Evolutionary conservation across 2,329 filamentous ascomycete species (phyloP), one percentile per base, ranked within the genome.

Genomic region (Paecilomyces dactylethromorphus): DNA sequence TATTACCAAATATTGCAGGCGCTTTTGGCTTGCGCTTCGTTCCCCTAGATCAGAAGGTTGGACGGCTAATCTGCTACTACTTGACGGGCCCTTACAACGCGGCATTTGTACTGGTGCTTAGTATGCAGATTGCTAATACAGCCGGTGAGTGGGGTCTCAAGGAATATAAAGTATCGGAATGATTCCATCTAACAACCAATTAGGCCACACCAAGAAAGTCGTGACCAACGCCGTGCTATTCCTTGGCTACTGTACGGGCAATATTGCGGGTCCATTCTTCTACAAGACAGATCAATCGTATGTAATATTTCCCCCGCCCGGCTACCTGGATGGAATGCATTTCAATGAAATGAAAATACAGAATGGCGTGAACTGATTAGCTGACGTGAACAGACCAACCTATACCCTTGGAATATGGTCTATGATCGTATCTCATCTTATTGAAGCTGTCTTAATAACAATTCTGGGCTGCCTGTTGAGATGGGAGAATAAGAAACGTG

Each of bases 251-350:
- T 86, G 83, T 64, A 78, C 81, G 1, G 84, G 84, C 4, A 87
- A 87, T 64, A 84, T 87, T 50, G 80, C 78, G 3, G 82, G 84
- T 0, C 85, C 85, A 0, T 86, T 87, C 69, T 87, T 87, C 72
- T 87, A 86, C 69, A 80, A 81, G 55, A 71, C 78, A 0, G 66
- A 76, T n/a, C 82, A 87, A 64, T 71, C 76, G 64, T 75, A 62
- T n/a, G 66, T 52, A 7, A 8, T 8, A 8, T 21, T n/a, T 32
- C 22, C 21, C 21, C 26, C 22, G 22, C 54, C 10, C 26, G 11
- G 6, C 1, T 22, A n/a, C 8, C 10, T 13, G 24, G 24, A 26
- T 26, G 24, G 24, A 26, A 5, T 26, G 3, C 5, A 26, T 26
- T 5, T 26, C 24, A 26, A 26, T 26, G 24, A 26, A 26, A 26